phyloP scores from a whole-genome alignment of 148 eudicot species.

The Vaccinium vitisidaea region DNA sequence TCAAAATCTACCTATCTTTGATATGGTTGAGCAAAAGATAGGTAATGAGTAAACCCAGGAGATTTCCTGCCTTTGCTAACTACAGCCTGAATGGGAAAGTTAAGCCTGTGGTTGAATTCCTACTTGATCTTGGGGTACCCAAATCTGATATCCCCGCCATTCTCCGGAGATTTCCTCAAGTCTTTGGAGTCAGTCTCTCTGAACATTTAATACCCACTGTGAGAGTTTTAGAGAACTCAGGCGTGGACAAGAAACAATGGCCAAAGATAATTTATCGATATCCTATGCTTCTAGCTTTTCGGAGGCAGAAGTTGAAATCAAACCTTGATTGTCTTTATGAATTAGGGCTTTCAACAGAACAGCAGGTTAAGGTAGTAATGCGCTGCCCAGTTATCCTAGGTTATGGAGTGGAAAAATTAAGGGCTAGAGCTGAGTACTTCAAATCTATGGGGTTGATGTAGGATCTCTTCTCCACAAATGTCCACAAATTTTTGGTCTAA shows the following conservation, averaged over 20 bases:
- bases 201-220: slow-evolving; percentile 79
- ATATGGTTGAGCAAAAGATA: no score
- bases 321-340: slow-evolving; percentile 71
- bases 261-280: no score
- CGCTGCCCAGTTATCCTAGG: slow-evolving; percentile 71
- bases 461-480: slow-evolving; percentile 50
- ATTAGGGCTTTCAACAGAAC: slow-evolving; percentile 70
- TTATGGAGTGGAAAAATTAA: slow-evolving; percentile 73
- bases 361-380: slow-evolving; percentile 58
- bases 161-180: slow-evolving; percentile 65
- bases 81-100: slow-evolving; percentile 45
- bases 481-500: slow-evolving; percentile 69
- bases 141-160: slow-evolving; percentile 62
- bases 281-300: slow-evolving; percentile 18
- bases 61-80: slow-evolving; percentile 77
- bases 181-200: slow-evolving; percentile 74
- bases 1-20: neutral
- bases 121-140: slow-evolving; percentile 73
- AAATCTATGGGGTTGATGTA: slow-evolving; percentile 30
- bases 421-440: slow-evolving; percentile 67
- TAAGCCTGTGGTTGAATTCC: slow-evolving; percentile 36
- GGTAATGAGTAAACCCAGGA: no score
- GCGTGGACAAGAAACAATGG: slow-evolving; percentile 69
- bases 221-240: slow-evolving; percentile 64
- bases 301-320: slow-evolving; percentile 61